A percentile compares a stretch with the other conserved stretches of the same genome.
phyloP scores from a whole-genome alignment of 2,329 filamentous ascomycete species.

The Penicillium sp. region DNA sequence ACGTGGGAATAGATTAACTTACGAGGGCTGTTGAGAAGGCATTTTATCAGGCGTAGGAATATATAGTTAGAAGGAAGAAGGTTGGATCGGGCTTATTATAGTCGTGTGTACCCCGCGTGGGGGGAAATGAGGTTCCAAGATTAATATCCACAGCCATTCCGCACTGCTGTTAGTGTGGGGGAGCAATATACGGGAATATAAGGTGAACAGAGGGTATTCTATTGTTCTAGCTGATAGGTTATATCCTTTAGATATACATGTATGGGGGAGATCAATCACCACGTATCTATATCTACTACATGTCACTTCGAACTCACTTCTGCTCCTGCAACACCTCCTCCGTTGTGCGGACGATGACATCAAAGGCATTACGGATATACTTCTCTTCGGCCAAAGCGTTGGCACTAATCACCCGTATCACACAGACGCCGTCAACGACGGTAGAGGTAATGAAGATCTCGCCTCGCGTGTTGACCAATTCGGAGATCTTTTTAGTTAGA shows the following conservation, averaged over 20 bases:
- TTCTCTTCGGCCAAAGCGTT: conserved; percentile 61
- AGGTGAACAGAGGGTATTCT: neutral
- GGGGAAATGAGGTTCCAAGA: neutral
- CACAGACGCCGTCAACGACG: conserved; percentile 62
- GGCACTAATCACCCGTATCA: conserved; percentile 71
- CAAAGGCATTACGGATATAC: conserved; percentile 65
- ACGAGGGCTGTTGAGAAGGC: conserved; percentile 4
- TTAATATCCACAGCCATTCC: neutral
- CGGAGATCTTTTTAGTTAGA: conserved; percentile 66
- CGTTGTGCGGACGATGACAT: conserved; percentile 57
- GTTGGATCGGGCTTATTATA: neutral
- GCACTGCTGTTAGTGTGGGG: conserved; percentile 1
- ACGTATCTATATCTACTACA: neutral
- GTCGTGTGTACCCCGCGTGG: conserved; percentile 1
- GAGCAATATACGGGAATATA: neutral
- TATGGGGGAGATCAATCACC: neutral
- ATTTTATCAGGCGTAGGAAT: neutral
- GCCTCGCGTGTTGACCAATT: conserved; percentile 62
- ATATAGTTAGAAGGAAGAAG: neutral
- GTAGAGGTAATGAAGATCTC: conserved; percentile 76
- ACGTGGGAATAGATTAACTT: neutral
- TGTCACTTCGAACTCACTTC: neutral
- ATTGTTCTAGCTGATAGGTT: neutral
- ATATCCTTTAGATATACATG: neutral
- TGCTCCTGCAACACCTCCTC: conserved; percentile 43